Evolutionary conservation across 257 asterid species (phyloP), one percentile per base, ranked within the genome.

Genomic region (Solanum ahanhuiri): DNA sequence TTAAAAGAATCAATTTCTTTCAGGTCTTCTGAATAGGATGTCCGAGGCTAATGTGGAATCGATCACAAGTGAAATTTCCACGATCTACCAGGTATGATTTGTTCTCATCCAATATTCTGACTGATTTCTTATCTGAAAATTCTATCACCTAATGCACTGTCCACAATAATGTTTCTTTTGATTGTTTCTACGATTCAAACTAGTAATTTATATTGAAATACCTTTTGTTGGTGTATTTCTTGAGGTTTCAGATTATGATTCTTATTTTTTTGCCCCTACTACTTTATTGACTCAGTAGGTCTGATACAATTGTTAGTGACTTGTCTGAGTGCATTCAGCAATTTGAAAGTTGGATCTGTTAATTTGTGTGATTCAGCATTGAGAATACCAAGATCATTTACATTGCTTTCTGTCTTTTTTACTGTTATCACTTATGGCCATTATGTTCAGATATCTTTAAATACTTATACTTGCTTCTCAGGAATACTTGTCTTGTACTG

Each of bases 11-110:
- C 84, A 63, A 34, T 83, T 82, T 83, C 90, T 73, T 87, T 81
- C 92, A 97, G 99, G 99, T 85, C 95, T 95, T 81, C 89, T 97
- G 18, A 94, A 94, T 87, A 92, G 94, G 96, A 88, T 95, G 75
- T 94, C 98, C 33, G 98, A 95, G 90, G 89, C 94, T 73, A 95
- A 95, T 87, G 92, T 96, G 84, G 98, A 96, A 90, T 94, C 96
- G 41, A 91, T 93, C 87, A 91, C 97, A 1, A 86, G 91, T 75
- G 95, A 96, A 88, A 88, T 94, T 86, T 94, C 93, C 87, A 89
- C 90, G 25, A 87, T 94, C 25, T 85, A 88, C 83, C 92, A 90
- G 66, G 99, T 96, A 87, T 89, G 92, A 39, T 86, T 86, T 79
- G 81, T 30, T 83, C 33, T 33, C n/a, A 31, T 85, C 33, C 85